Percentiles rank a stretch among this genome's conserved stretches.
phyloP scores from a whole-genome alignment of 257 asterid species.

The Salvia hispanica region DNA sequence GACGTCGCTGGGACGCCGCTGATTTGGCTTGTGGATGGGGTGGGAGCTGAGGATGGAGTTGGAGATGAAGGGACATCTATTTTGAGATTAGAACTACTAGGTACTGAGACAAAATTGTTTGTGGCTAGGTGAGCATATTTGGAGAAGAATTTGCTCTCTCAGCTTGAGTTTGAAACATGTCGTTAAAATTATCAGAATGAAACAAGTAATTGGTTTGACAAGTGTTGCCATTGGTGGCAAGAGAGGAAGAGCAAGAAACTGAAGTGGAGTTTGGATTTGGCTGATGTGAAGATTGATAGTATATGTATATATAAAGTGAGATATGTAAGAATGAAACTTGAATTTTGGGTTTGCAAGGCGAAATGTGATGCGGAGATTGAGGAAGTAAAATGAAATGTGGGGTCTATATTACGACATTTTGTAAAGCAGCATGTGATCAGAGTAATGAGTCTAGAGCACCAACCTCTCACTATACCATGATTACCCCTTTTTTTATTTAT shows the following conservation, averaged over 20 bases:
- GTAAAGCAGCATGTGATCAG: conserved; percentile 50
- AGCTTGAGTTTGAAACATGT: conserved; percentile 44
- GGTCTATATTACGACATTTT: conserved; percentile 44
- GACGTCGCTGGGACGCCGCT: conserved; percentile 27
- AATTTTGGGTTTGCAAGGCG: conserved; percentile 30
- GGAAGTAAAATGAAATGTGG: conserved; percentile 48
- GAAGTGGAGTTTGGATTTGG: conserved; percentile 4
- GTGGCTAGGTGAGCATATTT: conserved; percentile 32
- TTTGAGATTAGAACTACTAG: conserved; percentile 13
- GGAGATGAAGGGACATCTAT: conserved; percentile 28
- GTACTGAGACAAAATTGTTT: conserved; percentile 29
- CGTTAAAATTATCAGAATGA: conserved; percentile 32
- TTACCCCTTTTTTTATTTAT: not conserved
- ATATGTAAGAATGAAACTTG: not conserved
- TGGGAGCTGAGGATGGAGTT: conserved; percentile 44
- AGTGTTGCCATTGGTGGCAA: conserved; percentile 40
- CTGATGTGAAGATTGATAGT: not conserved
- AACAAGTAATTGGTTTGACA: too few relatives aligned
- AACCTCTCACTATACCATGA: not conserved
- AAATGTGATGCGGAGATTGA: conserved; percentile 55
- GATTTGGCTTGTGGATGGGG: conserved; percentile 36
- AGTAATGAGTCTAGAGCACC: conserved; percentile 41
- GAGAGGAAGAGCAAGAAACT: not conserved
- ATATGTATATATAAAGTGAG: not conserved
- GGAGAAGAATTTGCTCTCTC: conserved; percentile 51